Evolutionary conservation across 108 stramenopile genomes (phyloP).

Genomic region (Parietichytrium sp.): DNA sequence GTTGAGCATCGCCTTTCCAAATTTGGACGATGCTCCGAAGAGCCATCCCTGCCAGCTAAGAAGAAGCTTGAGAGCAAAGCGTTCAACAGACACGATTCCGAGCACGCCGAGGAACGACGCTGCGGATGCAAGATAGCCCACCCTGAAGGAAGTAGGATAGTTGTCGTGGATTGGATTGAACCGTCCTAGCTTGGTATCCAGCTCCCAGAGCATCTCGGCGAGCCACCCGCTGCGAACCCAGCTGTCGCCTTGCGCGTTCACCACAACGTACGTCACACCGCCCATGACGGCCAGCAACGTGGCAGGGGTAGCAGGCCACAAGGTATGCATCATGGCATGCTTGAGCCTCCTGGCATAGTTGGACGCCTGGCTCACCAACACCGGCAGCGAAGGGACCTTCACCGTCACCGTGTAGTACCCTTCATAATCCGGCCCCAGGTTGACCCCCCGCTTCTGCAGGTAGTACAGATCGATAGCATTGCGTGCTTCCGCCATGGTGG

Average conservation of each 20-base stretch:
- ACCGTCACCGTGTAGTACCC: background rate
- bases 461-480: background rate
- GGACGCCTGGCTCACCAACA: background rate
- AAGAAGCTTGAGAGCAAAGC: slow-evolving; percentile 28
- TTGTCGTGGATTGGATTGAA: slow-evolving; percentile 22
- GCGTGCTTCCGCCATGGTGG: slow-evolving; percentile 30
- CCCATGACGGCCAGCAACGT: slow-evolving; percentile 25
- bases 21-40: slow-evolving; percentile 5
- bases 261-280: background rate
- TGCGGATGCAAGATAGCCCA: slow-evolving; percentile 41
- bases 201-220: slow-evolving; percentile 22
- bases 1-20: background rate
- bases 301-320: background rate
- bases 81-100: slow-evolving; percentile 34
- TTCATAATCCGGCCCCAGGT: background rate
- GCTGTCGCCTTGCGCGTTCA: slow-evolving; percentile 3
- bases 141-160: background rate
- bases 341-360: background rate
- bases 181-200: background rate
- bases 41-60: slow-evolving; percentile 39
- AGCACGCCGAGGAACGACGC: slow-evolving; percentile 39
- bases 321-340: background rate
- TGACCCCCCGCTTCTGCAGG: background rate
- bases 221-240: slow-evolving; percentile 47
- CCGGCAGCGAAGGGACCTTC: background rate